Percentiles rank a stretch among this genome's conserved stretches.
Conservation (phyloP, 1,284 basidiomycete species). For the Microbotryum intermedium region DNA sequence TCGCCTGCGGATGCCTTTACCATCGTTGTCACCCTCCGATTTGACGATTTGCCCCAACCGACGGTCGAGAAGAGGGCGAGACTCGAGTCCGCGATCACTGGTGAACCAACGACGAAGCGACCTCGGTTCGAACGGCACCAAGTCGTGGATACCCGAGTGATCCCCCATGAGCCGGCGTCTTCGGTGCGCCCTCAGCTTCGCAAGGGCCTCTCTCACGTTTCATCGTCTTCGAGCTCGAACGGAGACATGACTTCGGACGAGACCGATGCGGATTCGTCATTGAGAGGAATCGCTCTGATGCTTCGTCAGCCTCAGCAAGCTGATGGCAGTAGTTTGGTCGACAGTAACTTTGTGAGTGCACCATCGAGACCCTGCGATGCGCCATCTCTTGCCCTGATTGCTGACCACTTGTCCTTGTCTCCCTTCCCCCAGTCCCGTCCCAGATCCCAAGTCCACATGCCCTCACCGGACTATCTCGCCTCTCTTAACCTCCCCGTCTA, state of each 20-base stretch:
- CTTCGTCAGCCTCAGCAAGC: not conserved
- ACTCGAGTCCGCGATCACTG: not conserved
- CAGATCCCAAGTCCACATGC: not conserved
- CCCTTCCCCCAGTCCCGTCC: not conserved
- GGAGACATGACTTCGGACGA: not conserved
- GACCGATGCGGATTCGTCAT: not conserved
- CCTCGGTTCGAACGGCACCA: not conserved
- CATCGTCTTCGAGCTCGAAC: not conserved
- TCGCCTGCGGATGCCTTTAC: slow-evolving; percentile 24
- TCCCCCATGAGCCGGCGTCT: not conserved
- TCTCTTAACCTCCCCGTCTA: slow-evolving; percentile 20
- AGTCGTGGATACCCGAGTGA: not conserved
- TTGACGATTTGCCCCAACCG: too few species aligned
- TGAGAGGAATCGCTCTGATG: not conserved
- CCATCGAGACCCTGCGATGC: not conserved
- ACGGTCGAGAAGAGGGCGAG: not conserved
- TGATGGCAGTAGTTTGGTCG: not conserved
- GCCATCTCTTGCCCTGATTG: not conserved
- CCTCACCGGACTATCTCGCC: slow-evolving; percentile 25
- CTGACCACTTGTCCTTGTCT: too few species aligned
- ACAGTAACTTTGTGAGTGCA: not conserved
- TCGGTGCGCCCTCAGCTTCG: too few species aligned
- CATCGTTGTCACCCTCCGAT: slow-evolving; percentile 4
- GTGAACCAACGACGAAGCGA: not conserved
- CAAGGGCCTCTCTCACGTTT: too few species aligned